A percentile compares a stretch with the other conserved stretches of the same genome.
phyloP scores from a whole-genome alignment of 2,329 filamentous ascomycete genomes.

The Fusarium humuli region DNA sequence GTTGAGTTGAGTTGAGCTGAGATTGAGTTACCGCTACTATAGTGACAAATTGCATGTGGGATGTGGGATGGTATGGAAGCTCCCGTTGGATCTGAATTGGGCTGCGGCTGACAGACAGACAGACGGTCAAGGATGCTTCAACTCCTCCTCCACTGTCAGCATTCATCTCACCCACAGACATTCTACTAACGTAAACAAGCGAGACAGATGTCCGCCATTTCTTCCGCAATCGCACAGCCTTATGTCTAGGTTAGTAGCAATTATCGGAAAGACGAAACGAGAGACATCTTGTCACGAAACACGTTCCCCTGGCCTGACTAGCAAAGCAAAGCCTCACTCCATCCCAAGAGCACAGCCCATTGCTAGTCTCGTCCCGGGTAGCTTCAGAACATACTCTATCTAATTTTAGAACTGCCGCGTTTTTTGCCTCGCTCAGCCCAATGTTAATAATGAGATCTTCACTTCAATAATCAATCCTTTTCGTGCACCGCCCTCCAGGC shows the following conservation, averaged over 20 bases:
- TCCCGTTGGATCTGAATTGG: conserved; percentile 11
- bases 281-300: conserved; percentile 11
- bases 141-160: conserved; percentile 13
- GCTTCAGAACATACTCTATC: conserved; percentile 15
- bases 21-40: conserved; percentile 22
- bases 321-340: conserved; percentile 30
- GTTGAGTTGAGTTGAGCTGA: conserved; percentile 8
- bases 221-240: conserved; percentile 8
- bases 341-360: conserved; percentile 37
- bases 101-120: conserved; percentile 5
- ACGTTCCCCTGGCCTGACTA: neutral
- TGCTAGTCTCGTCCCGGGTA: conserved; percentile 32
- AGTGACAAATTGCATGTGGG: neutral
- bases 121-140: conserved; percentile 10
- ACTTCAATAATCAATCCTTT: neutral
- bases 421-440: conserved; percentile 43
- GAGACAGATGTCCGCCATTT: neutral
- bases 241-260: neutral
- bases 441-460: neutral
- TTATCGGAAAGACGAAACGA: neutral
- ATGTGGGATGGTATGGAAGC: conserved; percentile 18
- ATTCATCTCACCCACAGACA: neutral
- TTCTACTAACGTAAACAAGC: neutral
- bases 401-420: conserved; percentile 45
- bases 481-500: conserved; percentile 8